A percentile compares a stretch with the other conserved stretches of the same genome.
phyloP scores from a whole-genome alignment of 2,329 filamentous ascomycete genomes.

The Cercospora sp. region DNA sequence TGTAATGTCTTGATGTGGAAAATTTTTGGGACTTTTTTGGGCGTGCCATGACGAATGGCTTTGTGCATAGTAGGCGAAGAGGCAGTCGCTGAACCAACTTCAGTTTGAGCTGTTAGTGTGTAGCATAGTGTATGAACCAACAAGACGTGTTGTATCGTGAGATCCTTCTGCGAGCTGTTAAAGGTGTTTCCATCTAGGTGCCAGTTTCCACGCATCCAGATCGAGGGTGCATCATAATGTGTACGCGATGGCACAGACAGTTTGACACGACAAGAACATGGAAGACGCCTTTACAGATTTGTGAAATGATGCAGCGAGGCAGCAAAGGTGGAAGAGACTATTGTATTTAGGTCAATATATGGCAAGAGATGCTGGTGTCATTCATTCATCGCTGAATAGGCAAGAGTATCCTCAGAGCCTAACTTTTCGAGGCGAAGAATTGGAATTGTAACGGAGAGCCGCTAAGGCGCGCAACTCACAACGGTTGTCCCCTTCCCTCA shows the following conservation, averaged over 20 bases:
- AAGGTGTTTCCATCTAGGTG: background rate
- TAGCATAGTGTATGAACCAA: background rate
- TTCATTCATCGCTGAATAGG: background rate
- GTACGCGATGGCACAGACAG: background rate
- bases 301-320: background rate
- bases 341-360: background rate
- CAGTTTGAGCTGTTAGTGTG: background rate
- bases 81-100: constrained; percentile 9
- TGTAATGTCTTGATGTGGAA: constrained; percentile 14
- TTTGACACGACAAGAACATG: background rate
- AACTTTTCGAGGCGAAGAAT: too few relatives aligned
- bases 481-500: background rate
- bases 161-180: background rate
- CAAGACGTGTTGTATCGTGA: background rate
- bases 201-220: background rate
- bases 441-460: too few relatives aligned
- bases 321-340: background rate
- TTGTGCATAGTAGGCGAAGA: background rate
- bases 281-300: background rate
- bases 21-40: background rate
- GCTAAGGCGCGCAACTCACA: too few relatives aligned
- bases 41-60: background rate
- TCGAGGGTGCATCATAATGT: background rate
- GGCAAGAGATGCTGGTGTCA: background rate
- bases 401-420: background rate